Evolutionary conservation across 495 filamentous ascomycete species (phyloP).

Genomic region (Neurospora terricola): DNA sequence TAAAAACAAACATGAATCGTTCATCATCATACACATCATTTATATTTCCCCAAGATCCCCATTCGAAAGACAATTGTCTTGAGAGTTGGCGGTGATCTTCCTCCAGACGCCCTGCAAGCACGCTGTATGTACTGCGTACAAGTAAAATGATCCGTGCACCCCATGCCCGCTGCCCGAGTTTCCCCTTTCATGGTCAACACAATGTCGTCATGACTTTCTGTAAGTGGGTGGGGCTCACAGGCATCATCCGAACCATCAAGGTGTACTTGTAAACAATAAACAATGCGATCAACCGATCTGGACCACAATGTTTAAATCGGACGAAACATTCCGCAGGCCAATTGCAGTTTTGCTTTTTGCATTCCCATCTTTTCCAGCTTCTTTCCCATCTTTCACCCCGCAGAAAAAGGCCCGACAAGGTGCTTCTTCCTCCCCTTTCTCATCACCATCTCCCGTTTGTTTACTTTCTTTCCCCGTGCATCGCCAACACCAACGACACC

Average conservation of each 20-base stretch:
- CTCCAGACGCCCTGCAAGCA: not conserved
- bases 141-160: not conserved
- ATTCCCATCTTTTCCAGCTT: not conserved
- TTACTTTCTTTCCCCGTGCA: not conserved
- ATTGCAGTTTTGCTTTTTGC: not conserved
- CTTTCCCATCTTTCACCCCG: not conserved
- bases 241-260: too few relatives aligned
- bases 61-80: not conserved
- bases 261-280: too few relatives aligned
- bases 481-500: not conserved
- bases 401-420: not conserved
- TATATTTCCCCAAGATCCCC: not conserved
- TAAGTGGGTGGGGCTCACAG: not conserved
- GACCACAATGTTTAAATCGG: not conserved
- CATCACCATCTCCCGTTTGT: not conserved
- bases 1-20: not conserved
- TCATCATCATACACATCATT: not conserved
- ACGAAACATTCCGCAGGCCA: not conserved
- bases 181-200: not conserved
- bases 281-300: not conserved
- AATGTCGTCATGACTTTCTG: not conserved
- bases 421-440: not conserved
- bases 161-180: not conserved
- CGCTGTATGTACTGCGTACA: not conserved
- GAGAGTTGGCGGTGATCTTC: not conserved